These are phyloP conservation scores for Otatea glauca DNA, from an alignment of 176 grass and related monocot genomes.

Conservation along the genomic window DNA sequence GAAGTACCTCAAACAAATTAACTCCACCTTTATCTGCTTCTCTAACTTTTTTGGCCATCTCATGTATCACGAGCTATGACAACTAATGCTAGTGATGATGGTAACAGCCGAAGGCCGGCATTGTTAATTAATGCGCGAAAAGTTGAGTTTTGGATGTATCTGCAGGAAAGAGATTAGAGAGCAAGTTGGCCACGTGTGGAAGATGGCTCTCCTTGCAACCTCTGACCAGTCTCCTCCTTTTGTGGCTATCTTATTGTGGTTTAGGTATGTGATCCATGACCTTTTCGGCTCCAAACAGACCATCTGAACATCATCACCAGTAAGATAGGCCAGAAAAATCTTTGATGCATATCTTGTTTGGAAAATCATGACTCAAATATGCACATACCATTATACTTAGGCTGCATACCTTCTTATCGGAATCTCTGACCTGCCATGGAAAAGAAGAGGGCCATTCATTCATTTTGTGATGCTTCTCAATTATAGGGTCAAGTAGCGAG, in stretches of 20 bases:
- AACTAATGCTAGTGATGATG: neutral
- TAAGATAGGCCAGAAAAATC: neutral
- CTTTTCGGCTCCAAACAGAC: constrained; percentile 37
- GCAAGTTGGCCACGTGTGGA: neutral
- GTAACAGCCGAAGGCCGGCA: neutral
- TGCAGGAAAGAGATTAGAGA: neutral
- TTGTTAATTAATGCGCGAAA: constrained; percentile 15
- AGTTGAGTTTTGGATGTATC: constrained; percentile 31
- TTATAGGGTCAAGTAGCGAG: no score
- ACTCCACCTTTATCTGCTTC: neutral
- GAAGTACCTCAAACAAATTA: neutral
- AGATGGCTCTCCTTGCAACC: neutral
- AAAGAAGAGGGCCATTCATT: no score
- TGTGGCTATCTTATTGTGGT: neutral
- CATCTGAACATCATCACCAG: neutral
- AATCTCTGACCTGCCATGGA: no score
- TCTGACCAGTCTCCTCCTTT: constrained; percentile 11
- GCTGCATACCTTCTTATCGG: no score
- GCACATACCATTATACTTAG: no score
- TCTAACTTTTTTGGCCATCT: neutral
- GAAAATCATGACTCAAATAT: constrained; percentile 8
- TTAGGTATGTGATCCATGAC: constrained; percentile 37
- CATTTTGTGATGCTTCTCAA: no score
- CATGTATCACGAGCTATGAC: neutral
- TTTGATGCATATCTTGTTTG: constrained; percentile 20